phyloP scores from a whole-genome alignment of 208 protist genomes.

The Acanthamoeba culbertsoni region DNA sequence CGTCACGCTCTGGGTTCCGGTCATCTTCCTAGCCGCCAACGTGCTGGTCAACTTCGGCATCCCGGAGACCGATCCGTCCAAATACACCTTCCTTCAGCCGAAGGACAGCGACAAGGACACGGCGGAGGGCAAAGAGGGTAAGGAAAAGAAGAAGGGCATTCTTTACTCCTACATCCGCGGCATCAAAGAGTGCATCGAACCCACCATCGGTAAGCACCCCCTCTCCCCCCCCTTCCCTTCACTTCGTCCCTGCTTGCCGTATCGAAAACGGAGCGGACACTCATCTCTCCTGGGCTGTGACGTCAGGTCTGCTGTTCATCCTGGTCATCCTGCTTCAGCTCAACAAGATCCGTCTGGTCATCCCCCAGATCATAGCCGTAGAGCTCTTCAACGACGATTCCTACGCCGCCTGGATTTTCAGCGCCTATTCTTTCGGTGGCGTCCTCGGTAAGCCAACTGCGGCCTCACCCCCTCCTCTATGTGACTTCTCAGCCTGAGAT shows the following conservation, averaged over 20 bases:
- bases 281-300: not conserved
- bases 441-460: constrained; percentile 19
- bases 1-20: constrained; percentile 27
- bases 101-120: not conserved
- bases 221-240: not conserved
- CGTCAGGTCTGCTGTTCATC: constrained; percentile 1
- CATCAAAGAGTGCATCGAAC: constrained; percentile 56
- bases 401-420: constrained; percentile 61
- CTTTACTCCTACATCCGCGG: not conserved
- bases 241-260: not conserved
- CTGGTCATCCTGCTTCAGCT: constrained; percentile 53
- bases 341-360: constrained; percentile 50
- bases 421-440: constrained; percentile 30
- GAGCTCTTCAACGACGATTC: constrained; percentile 58
- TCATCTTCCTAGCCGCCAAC: constrained; percentile 6
- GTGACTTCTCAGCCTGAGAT: not conserved
- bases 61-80: constrained; percentile 22
- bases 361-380: constrained; percentile 51
- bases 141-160: constrained; percentile 43
- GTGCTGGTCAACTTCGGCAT: constrained; percentile 30
- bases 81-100: constrained; percentile 34
- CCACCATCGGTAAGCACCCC: not conserved
- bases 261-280: not conserved
- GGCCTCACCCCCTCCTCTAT: not conserved
- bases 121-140: not conserved